Percentiles rank a stretch among this genome's conserved stretches.
phyloP scores from a whole-genome alignment of 1,284 basidiomycete species.

The Rhodotorula glutinis region DNA sequence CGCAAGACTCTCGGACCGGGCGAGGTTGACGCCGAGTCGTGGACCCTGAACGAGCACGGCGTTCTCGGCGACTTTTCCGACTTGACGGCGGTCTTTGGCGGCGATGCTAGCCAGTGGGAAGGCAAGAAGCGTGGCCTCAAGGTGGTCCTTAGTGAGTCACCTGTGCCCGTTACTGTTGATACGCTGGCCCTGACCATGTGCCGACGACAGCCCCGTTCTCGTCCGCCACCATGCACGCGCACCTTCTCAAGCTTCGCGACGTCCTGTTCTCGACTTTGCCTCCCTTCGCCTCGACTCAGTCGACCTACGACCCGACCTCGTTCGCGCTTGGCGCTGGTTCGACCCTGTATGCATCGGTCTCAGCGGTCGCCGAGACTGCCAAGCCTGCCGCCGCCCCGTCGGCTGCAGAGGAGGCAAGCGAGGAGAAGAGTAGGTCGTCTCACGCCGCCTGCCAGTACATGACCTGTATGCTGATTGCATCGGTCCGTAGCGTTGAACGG shows the following conservation, averaged over 20 bases:
- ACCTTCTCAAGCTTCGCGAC: conserved; percentile 42
- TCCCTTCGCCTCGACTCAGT: conserved; percentile 25
- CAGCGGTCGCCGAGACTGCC: neutral
- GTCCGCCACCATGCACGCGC: conserved; percentile 35
- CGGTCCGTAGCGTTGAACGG: neutral
- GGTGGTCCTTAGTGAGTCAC: conserved; percentile 32
- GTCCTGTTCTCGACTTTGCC: conserved; percentile 39
- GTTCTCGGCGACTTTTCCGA: conserved; percentile 38
- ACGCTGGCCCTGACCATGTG: neutral
- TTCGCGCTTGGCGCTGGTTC: conserved; percentile 36
- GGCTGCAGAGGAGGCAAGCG: conserved; percentile 22
- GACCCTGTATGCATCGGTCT: conserved; percentile 33
- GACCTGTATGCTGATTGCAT: neutral
- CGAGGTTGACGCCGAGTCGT: conserved; percentile 22
- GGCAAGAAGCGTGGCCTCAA: conserved; percentile 31
- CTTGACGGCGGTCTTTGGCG: conserved; percentile 37
- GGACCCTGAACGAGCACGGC: conserved; percentile 32
- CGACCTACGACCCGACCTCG: conserved; percentile 40
- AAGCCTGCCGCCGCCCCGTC: neutral
- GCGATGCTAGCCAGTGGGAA: conserved; percentile 20
- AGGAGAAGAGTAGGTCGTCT: neutral
- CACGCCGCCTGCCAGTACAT: neutral
- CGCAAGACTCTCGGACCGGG: conserved; percentile 7
- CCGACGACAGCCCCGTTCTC: conserved; percentile 34
- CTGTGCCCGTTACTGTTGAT: too few species aligned